A percentile compares a stretch with the other conserved stretches of the same genome.
Evolutionary conservation across 2,329 filamentous ascomycete species (phyloP).

Genomic region (Xylariaceae sp.): DNA sequence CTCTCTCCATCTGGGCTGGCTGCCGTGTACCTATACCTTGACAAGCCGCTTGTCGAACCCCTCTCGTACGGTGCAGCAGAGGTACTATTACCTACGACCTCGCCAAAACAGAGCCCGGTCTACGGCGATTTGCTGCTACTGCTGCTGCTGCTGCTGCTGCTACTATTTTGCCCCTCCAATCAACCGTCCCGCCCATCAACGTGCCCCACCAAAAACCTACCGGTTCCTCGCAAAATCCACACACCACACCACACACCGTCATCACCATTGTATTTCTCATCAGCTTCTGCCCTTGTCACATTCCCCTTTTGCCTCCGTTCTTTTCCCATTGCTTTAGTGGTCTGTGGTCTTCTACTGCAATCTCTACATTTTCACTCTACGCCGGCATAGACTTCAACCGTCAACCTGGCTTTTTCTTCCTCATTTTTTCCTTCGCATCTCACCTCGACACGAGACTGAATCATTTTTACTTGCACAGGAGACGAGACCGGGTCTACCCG

Average conservation of each 20-base stretch:
- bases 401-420: no score
- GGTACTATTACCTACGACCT: neutral
- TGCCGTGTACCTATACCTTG: neutral
- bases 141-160: no score
- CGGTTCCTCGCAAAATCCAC: slow-evolving; percentile 14
- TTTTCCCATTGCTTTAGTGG: no score
- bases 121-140: no score
- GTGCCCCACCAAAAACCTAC: slow-evolving; percentile 18
- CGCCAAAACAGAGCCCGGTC: neutral
- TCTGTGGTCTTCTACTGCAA: no score
- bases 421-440: neutral
- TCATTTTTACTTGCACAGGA: slow-evolving; percentile 15
- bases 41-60: neutral
- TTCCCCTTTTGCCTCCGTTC: neutral
- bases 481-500: slow-evolving; percentile 31
- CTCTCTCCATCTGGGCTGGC: neutral
- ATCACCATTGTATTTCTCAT: neutral
- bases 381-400: no score
- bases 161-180: slow-evolving; percentile 13
- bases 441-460: neutral
- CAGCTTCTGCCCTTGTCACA: neutral
- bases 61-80: no score
- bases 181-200: slow-evolving; percentile 6
- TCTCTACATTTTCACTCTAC: neutral
- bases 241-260: no score